Conservation (phyloP, 305 asterid species). For the Rubia peregrina region DNA sequence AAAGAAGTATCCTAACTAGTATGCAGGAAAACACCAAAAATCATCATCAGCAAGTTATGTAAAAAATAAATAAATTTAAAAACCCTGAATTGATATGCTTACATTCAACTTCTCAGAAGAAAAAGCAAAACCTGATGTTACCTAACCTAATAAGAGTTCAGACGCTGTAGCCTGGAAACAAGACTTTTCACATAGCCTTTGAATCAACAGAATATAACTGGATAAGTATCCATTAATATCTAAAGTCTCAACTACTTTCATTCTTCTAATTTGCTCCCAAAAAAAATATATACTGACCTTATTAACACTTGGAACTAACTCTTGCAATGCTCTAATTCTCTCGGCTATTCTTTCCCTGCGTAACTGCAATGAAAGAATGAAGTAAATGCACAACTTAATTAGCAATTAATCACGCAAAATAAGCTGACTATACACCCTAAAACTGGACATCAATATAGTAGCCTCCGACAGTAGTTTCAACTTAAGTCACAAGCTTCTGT, state of each 20-base stretch:
- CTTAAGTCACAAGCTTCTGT: neutral
- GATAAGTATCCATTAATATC: neutral
- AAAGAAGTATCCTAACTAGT: neutral
- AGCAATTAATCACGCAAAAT: conserved; percentile 5
- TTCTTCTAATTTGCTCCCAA: neutral
- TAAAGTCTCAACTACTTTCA: neutral
- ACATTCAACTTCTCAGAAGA: neutral
- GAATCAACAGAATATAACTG: neutral
- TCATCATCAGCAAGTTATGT: neutral
- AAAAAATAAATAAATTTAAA: neutral
- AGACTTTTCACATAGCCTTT: neutral
- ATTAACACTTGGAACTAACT: conserved; percentile 94
- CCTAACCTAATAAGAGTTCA: neutral
- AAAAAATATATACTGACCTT: conserved; percentile 48
- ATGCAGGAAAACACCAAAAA: too few species aligned
- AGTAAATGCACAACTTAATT: neutral
- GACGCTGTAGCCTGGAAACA: neutral
- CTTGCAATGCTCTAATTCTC: conserved; percentile 94
- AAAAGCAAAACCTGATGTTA: neutral
- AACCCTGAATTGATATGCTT: neutral
- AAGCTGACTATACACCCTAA: neutral
- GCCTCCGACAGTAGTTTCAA: neutral
- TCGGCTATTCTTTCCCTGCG: conserved; percentile 96
- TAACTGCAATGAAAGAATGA: conserved; percentile 37
- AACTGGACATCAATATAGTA: conserved; percentile 4